Base-by-base conservation (phyloP, 768 basidiomycete genomes). In the Pulveroboletus sp. region DNA sequence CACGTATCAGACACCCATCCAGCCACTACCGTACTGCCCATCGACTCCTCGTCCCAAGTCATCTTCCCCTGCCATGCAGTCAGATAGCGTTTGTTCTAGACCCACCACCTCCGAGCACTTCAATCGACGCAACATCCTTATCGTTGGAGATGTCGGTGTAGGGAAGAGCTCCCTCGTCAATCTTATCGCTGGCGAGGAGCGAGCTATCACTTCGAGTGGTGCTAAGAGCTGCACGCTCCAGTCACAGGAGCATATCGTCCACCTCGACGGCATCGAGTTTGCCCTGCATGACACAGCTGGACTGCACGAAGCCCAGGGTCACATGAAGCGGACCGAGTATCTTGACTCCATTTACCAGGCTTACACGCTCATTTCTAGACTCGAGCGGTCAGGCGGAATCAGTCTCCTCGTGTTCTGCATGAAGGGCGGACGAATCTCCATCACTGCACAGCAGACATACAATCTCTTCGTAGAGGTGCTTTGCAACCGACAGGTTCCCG, bases 81-180 rank as follows among this genome's bases (percentile, higher is more conserved):
- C 54, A 43, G 46, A 50, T 18, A 53, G 54, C 47, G 10, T 12
- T 8, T 56, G 49, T 53, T 53, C 62, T 14, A 54, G 53, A 28
- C 52, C 53, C 48, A 54, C 43, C 39, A 5, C 30, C 39, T 46
- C 47, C 30, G 50, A 59, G 5, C 21, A 17, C 6, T 40, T 44
- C 36, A 40, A n/a, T 21, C 62, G 47, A 32, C 62, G 62, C 11
- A 65, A 65, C 35, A 35, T 67, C 41, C 47, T 65, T 33, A 65
- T 65, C 31, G 49, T 65, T 10, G 64, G 64, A 31, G 64, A 65
- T 33, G 57, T 64, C 15, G 64, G 64, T 26, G 51, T 57, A 15
- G 68, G 69, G 9, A 76, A 76, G 53, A 75, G 73, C 50, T 71
- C 71, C 5, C 61, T 75, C 39, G 54, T 76, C 46, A 76, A 75